Evolutionary conservation across 306 rosid species (phyloP), one percentile per base, ranked within the genome.

Genomic region (Albizia julibrissin): DNA sequence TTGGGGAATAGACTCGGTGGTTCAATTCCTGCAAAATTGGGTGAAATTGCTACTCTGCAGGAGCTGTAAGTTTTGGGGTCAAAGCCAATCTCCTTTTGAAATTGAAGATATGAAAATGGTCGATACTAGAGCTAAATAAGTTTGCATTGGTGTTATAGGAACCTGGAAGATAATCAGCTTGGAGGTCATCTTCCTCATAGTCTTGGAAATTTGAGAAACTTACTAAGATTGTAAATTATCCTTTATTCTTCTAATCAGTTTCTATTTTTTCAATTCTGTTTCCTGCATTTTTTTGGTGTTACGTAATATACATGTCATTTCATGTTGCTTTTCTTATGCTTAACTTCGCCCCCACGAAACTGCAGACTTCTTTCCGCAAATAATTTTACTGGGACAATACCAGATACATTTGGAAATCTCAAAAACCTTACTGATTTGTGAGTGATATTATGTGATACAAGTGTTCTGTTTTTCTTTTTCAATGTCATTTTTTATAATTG

Each of bases 371-470:
- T 93, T 49, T 77, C 82, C 26, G 76, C 84, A 31, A 93, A 93
- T 87, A 87, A 90, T 71, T 90, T 94, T 72, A 88, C 91, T 0
- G 97, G 91, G 54, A 10, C 71, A 58, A 90, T 94, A 87, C 98
- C 98, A 62, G 83, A 80, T 54, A 79, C 85, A 34, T 90, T 74
- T 66, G 88, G 84, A 42, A 81, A 87, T 12, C 83, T 94, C 58
- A 91, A 80, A 87, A 94, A 87, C 81, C 88, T 94, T 24, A 76
- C 72, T 29, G 79, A 86, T 3, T 88, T 94, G 98, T 94, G 79
- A 88, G 98, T 86, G 56, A 81, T 84, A 52, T 66, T 64, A 56
- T 64, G 18, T 71, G 8, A 54, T 43, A 7, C 12, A 52, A 61
- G 9, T 6, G 11, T 39, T 46, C 8, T 70, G 6, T 26, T 56